A percentile compares a stretch with the other conserved stretches of the same genome.
Evolutionary conservation across 2,329 filamentous ascomycete genomes (phyloP).

Genomic region (Aspergillus sp.): DNA sequence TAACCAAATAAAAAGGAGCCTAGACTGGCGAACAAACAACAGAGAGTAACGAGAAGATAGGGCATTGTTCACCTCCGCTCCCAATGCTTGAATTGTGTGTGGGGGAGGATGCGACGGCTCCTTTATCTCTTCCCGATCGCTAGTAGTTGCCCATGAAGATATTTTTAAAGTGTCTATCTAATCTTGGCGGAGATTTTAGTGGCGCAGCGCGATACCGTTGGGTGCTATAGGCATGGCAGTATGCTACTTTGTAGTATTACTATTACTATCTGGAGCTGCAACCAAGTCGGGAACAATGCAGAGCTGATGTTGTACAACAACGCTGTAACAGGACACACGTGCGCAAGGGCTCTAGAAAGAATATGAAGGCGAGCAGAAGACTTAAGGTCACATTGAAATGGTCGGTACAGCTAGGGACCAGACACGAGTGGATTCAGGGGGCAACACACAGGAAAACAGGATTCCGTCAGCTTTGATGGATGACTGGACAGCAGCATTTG

Average conservation of each 20-base stretch:
- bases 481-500: background rate
- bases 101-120: background rate
- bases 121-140: background rate
- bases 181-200: background rate
- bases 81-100: background rate
- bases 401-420: background rate
- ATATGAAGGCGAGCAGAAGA: background rate
- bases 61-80: slow-evolving; percentile 22
- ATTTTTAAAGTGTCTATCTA: background rate
- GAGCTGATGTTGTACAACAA: background rate
- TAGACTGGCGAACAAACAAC: slow-evolving; percentile 47
- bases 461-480: background rate
- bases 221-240: background rate
- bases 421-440: background rate
- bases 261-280: background rate
- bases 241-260: background rate
- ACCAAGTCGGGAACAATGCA: background rate
- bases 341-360: background rate
- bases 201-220: background rate
- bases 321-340: background rate
- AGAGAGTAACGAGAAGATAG: slow-evolving; percentile 34
- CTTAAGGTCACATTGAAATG: background rate
- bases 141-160: background rate
- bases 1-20: slow-evolving; percentile 54
- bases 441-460: background rate